Evolutionary conservation across 1,284 basidiomycete species (phyloP).

Genomic region (Boletus semigastroideus): DNA sequence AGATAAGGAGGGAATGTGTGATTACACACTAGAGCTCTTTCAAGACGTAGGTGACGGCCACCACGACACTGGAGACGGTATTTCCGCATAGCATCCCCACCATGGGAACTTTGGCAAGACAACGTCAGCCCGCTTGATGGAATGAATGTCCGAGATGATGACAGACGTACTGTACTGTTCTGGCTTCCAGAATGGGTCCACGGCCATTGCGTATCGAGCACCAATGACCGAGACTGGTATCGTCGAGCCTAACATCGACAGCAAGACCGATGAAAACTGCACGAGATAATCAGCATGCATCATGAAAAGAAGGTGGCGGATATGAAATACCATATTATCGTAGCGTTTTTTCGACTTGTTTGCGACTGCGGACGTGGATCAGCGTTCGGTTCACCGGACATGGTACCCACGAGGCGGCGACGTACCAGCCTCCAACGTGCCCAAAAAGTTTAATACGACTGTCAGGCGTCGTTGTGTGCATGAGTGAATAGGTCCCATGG

Average conservation of each 20-base stretch:
- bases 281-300: neutral
- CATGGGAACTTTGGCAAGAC: constrained; percentile 62
- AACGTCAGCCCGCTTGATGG: neutral
- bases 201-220: constrained; percentile 72
- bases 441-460: constrained; percentile 73
- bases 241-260: constrained; percentile 71
- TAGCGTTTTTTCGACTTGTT: constrained; percentile 80
- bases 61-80: constrained; percentile 72
- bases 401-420: neutral
- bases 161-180: constrained; percentile 67
- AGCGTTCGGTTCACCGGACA: neutral
- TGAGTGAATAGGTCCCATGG: neutral
- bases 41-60: constrained; percentile 64
- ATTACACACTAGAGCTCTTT: constrained; percentile 61
- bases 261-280: constrained; percentile 69
- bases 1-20: neutral
- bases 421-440: constrained; percentile 66
- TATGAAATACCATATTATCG: constrained; percentile 59
- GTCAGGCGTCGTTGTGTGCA: neutral
- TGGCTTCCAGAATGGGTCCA: constrained; percentile 78
- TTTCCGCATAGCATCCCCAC: constrained; percentile 87
- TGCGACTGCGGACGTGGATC: constrained; percentile 37
- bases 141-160: constrained; percentile 1
- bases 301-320: neutral
- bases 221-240: constrained; percentile 82